A percentile compares a stretch with the other conserved stretches of the same genome.
Evolutionary conservation across 768 basidiomycete genomes (phyloP).

Genomic region (Hydnomerulius pinastri): DNA sequence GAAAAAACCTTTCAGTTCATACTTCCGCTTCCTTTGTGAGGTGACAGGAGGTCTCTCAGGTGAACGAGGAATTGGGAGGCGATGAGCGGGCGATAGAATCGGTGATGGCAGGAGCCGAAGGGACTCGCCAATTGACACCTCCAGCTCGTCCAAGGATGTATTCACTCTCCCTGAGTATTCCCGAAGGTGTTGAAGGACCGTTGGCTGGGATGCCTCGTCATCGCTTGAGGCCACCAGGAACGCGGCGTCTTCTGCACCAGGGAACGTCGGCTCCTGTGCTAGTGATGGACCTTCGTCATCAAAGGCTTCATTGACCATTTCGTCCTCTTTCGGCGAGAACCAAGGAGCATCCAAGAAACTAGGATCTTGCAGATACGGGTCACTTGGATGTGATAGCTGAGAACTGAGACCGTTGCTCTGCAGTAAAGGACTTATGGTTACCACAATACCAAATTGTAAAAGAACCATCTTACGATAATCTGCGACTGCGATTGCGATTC

Average conservation of each 20-base stretch:
- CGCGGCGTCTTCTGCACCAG: slow-evolving; percentile 9
- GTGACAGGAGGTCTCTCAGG: not conserved
- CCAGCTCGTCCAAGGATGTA: not conserved
- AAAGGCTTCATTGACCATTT: not conserved
- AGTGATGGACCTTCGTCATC: not conserved
- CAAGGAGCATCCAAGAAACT: slow-evolving; percentile 25
- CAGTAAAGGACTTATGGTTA: slow-evolving; percentile 18
- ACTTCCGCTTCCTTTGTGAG: slow-evolving; percentile 13
- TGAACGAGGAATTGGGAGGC: not conserved
- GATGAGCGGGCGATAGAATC: not conserved
- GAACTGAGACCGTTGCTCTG: slow-evolving; percentile 11
- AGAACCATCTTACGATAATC: slow-evolving; percentile 28
- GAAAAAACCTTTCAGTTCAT: slow-evolving; percentile 5
- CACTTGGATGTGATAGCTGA: not conserved
- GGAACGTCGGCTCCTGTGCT: not conserved
- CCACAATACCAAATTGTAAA: slow-evolving; percentile 3
- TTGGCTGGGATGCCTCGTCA: slow-evolving; percentile 6
- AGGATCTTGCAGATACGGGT: slow-evolving; percentile 12
- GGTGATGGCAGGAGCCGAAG: not conserved
- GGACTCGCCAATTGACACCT: slow-evolving; percentile 2
- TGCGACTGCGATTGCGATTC: slow-evolving; percentile 40
- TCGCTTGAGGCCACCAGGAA: slow-evolving; percentile 7
- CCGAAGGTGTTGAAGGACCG: slow-evolving; percentile 14
- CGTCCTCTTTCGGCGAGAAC: not conserved
- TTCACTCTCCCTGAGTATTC: slow-evolving; percentile 16